phyloP scores from a whole-genome alignment of 345 rosid genomes.

The Citrus sp. region DNA sequence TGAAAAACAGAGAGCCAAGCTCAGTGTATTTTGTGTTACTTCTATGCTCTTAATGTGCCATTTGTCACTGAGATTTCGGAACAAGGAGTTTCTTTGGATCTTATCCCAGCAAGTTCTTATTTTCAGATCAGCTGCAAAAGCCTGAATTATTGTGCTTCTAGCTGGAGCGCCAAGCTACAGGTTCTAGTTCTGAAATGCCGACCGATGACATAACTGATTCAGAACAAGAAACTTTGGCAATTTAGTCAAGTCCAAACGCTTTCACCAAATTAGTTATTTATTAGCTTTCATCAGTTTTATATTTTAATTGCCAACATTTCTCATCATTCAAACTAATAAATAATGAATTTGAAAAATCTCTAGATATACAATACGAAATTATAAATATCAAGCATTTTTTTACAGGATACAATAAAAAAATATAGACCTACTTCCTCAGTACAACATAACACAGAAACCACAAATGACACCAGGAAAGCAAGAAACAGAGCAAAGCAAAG shows the following conservation, averaged over 20 bases:
- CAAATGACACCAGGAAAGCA: background rate
- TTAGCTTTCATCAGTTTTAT: background rate
- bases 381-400: background rate
- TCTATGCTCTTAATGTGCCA: background rate
- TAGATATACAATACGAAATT: background rate
- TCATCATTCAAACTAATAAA: background rate
- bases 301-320: background rate
- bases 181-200: too few relatives aligned
- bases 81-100: background rate
- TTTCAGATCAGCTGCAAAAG: background rate
- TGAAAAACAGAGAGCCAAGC: background rate
- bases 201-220: too few relatives aligned
- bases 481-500: background rate
- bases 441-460: background rate
- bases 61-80: background rate
- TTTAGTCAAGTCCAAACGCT: background rate
- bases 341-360: background rate
- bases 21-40: background rate
- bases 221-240: background rate
- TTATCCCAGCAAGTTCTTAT: background rate
- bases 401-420: background rate
- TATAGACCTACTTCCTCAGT: background rate
- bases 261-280: background rate
- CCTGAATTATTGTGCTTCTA: background rate
- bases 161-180: background rate